phyloP scores from a whole-genome alignment of 805 yeast species.

The Ogataea populi-albae region DNA sequence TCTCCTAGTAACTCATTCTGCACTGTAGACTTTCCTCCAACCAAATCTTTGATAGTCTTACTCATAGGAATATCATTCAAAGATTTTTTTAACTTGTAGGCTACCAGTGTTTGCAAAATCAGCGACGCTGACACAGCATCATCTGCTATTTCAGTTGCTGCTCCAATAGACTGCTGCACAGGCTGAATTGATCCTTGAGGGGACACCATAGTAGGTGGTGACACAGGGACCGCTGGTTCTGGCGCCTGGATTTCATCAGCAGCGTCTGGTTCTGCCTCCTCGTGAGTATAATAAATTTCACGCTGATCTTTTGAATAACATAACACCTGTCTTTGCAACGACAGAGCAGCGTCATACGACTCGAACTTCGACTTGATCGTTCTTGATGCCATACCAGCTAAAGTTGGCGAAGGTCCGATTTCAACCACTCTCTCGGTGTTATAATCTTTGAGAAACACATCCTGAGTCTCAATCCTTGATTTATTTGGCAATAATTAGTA shows the following conservation, averaged over 20 bases:
- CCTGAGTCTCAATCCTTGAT: conserved; percentile 88
- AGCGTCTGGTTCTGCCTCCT: conserved; percentile 51
- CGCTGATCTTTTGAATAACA: conserved; percentile 95
- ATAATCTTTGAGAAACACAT: conserved; percentile 89
- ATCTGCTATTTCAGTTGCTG: conserved; percentile 83
- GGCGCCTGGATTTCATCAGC: conserved; percentile 31
- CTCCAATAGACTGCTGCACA: conserved; percentile 39
- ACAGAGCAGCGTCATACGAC: conserved; percentile 95
- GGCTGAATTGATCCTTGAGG: conserved; percentile 50
- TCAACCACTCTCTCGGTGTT: conserved; percentile 97
- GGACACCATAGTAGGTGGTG: conserved; percentile 57
- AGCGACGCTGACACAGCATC: conserved; percentile 84
- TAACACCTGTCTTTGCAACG: conserved; percentile 88
- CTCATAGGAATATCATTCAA: conserved; percentile 81
- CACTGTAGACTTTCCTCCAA: conserved; percentile 97
- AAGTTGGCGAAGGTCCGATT: conserved; percentile 98
- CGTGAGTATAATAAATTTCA: conserved; percentile 93
- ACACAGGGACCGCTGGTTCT: conserved; percentile 58
- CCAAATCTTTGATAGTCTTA: conserved; percentile 94
- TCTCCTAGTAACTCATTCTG: conserved; percentile 99
- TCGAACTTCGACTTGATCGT: conserved; percentile 94
- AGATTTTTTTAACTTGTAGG: conserved; percentile 92
- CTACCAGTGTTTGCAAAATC: conserved; percentile 84
- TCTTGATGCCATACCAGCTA: conserved; percentile 98
- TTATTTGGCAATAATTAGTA: no score